These are phyloP conservation scores for Colletotrichum neosansevieriae DNA, from an alignment of 2,329 filamentous ascomycete species.

Conservation along the genomic window DNA sequence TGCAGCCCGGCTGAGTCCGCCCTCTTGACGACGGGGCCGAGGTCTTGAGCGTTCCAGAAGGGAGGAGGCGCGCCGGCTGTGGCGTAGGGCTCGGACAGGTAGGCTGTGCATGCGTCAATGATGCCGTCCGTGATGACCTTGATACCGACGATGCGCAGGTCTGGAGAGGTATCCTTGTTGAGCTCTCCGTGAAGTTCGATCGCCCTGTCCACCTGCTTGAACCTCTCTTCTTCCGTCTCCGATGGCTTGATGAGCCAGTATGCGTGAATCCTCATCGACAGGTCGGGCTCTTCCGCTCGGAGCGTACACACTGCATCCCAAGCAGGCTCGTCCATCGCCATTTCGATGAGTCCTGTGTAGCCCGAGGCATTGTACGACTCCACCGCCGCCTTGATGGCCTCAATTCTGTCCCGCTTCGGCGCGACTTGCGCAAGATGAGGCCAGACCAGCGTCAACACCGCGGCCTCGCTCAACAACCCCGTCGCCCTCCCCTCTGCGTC, in stretches of 20 bases:
- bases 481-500: conserved; percentile 60
- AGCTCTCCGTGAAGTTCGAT: conserved; percentile 56
- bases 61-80: conserved; percentile 57
- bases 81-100: conserved; percentile 65
- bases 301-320: conserved; percentile 65
- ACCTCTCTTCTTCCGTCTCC: conserved; percentile 53
- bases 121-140: conserved; percentile 71
- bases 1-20: conserved; percentile 63
- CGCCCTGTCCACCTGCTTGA: conserved; percentile 62
- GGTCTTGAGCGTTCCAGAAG: conserved; percentile 62
- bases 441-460: conserved; percentile 66
- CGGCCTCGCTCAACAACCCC: conserved; percentile 65
- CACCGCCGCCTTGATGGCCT: conserved; percentile 61
- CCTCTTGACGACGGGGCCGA: conserved; percentile 61
- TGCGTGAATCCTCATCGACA: conserved; percentile 63
- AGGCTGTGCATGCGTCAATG: conserved; percentile 69
- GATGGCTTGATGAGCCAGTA: conserved; percentile 69
- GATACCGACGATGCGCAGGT: conserved; percentile 64
- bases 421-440: conserved; percentile 63
- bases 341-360: conserved; percentile 68
- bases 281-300: conserved; percentile 49
- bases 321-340: conserved; percentile 71
- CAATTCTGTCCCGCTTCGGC: conserved; percentile 60
- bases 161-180: conserved; percentile 50
- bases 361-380: conserved; percentile 63